These are phyloP conservation scores for Colletotrichum viniferum DNA, from an alignment of 2,329 filamentous ascomycete species.

Conservation along the genomic window DNA sequence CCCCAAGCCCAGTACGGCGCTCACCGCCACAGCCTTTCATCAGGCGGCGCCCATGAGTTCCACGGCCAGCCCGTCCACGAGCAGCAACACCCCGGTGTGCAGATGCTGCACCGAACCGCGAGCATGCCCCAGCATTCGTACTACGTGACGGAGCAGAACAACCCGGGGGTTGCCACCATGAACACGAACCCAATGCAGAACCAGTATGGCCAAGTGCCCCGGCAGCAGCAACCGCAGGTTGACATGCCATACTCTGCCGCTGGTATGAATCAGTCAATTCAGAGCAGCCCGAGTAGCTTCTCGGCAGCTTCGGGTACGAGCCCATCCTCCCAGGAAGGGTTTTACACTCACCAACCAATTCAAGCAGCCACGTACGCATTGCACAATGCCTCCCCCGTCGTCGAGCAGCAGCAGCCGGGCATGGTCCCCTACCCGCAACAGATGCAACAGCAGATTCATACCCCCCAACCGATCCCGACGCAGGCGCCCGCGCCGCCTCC, in stretches of 20 bases:
- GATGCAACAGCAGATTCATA: slow-evolving; percentile 36
- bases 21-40: slow-evolving; percentile 52
- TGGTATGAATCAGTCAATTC: slow-evolving; percentile 53
- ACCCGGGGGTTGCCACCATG: slow-evolving; percentile 66
- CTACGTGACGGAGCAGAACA: slow-evolving; percentile 66
- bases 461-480: slow-evolving; percentile 37
- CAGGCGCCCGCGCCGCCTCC: slow-evolving; percentile 23
- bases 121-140: slow-evolving; percentile 52
- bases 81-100: slow-evolving; percentile 45
- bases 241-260: slow-evolving; percentile 57
- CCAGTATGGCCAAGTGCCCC: slow-evolving; percentile 54
- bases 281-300: slow-evolving; percentile 64
- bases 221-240: slow-evolving; percentile 41
- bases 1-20: slow-evolving; percentile 35
- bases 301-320: slow-evolving; percentile 60
- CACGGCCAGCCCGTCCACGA: slow-evolving; percentile 46
- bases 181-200: slow-evolving; percentile 55
- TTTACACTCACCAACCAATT: slow-evolving; percentile 61
- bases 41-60: slow-evolving; percentile 48
- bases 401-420: slow-evolving; percentile 42
- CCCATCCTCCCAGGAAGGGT: slow-evolving; percentile 56
- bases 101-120: slow-evolving; percentile 53
- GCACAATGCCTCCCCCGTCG: slow-evolving; percentile 51
- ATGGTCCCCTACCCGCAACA: slow-evolving; percentile 47
- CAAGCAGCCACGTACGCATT: slow-evolving; percentile 53